Evolutionary conservation across 139 green algal genomes (phyloP), one percentile per base, ranked within the genome.

Genomic region (Zygnema cylindricum): DNA sequence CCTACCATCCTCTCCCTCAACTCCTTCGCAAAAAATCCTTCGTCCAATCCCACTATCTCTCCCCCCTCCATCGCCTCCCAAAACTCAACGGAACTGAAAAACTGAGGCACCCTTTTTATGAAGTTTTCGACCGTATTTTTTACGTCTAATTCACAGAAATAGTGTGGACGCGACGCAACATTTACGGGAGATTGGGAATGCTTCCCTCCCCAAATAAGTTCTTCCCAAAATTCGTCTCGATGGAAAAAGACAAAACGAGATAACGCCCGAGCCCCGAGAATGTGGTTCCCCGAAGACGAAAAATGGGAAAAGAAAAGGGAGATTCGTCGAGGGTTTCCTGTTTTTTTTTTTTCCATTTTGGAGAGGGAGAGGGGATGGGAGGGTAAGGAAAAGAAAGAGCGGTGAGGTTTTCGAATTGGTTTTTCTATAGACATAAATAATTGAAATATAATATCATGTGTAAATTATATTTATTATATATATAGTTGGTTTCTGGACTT

Each of bases 81-180:
- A 2, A 87, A 54, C 81, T 87, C 81, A 40, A 23, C 39, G 22
- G 81, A 87, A n/a, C 30, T n/a, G 49, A 43, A 87, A 36, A 87
- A 87, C 1, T 35, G 25, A 22, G 81, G 81, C 40, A 87, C 81
- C 11, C 76, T 36, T 0, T 21, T 30, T 32, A 87, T 55, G 35
- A 89, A 82, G 49, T 32, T 89, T 2, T 73, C 42, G 30, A 89
- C 82, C n/a, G 77, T 90, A 23, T 49, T 32, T n/a, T 82, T 39
- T 21, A 91, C 82, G 41, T 96, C 91, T 33, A 97, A 89, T 89
- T 97, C 94, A 63, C 84, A 93, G 40, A 97, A 96, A 81, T 97
- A 97, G 85, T 96, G 93, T 22, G 93, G 91, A 81, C 94, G 93
- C 22, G 93, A 86, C 11, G 94, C 95, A 0, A 97, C 95, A 23